These are phyloP conservation scores for Luzula sylvatica DNA, from an alignment of 176 grass and related monocot genomes.

Conservation along the genomic window DNA sequence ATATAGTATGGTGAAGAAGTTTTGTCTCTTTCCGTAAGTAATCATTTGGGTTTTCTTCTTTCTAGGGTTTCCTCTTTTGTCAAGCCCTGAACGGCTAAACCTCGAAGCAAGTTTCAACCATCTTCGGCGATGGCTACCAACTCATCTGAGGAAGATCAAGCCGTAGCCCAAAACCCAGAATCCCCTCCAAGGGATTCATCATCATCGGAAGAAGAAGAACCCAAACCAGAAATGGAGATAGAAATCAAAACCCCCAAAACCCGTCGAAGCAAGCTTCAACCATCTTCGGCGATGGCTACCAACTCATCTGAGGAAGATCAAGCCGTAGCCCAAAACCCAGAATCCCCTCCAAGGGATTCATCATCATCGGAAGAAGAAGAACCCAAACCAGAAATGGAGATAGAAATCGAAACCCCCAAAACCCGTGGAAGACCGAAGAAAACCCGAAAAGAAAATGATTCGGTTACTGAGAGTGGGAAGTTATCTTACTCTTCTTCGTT, in stretches of 20 bases:
- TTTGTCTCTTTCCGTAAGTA: background rate
- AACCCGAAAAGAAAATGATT: background rate
- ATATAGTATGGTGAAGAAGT: no score
- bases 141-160: background rate
- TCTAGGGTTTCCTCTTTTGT: constrained; percentile 3
- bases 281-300: background rate
- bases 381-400: background rate
- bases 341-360: background rate
- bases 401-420: background rate
- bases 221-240: background rate
- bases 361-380: background rate
- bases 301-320: background rate
- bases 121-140: constrained; percentile 1
- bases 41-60: background rate
- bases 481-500: constrained; percentile 26
- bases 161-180: background rate
- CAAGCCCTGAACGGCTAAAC: constrained; percentile 21
- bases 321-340: background rate
- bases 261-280: background rate
- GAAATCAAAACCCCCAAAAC: constrained; percentile 1
- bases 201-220: background rate
- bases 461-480: background rate
- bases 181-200: background rate
- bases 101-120: background rate
- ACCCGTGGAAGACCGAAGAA: constrained; percentile 7